These are phyloP conservation scores for Tolypocladium cylindrosporum DNA, from an alignment of 2,329 filamentous ascomycete genomes.

Conservation along the genomic window DNA sequence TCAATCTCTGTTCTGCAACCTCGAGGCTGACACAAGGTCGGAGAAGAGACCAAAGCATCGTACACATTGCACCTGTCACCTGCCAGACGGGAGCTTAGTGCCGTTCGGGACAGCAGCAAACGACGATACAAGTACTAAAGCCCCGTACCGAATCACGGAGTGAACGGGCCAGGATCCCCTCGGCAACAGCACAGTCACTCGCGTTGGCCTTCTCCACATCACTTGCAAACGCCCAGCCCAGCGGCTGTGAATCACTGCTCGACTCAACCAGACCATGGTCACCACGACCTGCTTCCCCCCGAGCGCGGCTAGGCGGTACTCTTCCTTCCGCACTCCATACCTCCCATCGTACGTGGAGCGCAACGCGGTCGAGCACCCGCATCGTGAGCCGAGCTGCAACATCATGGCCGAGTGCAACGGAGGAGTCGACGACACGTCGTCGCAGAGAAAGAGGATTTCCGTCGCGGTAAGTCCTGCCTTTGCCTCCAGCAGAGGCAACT, in stretches of 20 bases:
- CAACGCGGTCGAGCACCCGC: conserved; percentile 4
- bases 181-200: neutral
- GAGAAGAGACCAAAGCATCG: neutral
- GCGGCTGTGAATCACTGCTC: neutral
- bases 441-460: conserved; percentile 47
- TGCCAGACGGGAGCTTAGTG: neutral
- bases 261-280: conserved; percentile 7
- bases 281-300: conserved; percentile 7
- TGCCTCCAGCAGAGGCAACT: neutral
- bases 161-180: neutral
- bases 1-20: neutral
- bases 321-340: conserved; percentile 7
- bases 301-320: conserved; percentile 7
- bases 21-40: neutral
- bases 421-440: conserved; percentile 24
- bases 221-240: neutral
- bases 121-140: neutral
- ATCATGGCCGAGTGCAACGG: conserved; percentile 8
- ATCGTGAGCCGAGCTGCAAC: conserved; percentile 4
- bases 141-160: neutral
- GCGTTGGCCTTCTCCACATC: neutral
- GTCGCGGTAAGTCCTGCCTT: conserved; percentile 39
- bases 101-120: conserved; percentile 1
- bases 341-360: conserved; percentile 7
- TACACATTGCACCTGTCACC: neutral